Evolutionary conservation across 1,284 basidiomycete species (phyloP).

Genomic region (Mycosarcoma mackinlayi): DNA sequence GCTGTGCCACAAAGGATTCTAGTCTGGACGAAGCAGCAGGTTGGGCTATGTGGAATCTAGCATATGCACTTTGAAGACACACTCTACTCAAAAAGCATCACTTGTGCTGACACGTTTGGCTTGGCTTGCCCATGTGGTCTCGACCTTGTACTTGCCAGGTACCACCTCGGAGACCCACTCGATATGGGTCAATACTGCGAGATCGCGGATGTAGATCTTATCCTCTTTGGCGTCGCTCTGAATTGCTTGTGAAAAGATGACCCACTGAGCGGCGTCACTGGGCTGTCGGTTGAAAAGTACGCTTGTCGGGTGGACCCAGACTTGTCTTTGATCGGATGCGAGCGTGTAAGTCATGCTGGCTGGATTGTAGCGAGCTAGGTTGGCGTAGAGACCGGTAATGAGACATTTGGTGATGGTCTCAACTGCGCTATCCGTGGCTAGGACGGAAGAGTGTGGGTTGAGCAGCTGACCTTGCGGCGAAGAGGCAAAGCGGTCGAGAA

Average conservation of each 20-base stretch:
- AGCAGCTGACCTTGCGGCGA: neutral
- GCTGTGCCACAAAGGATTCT: no score
- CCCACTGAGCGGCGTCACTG: constrained; percentile 80
- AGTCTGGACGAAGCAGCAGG: no score
- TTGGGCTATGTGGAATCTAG: no score
- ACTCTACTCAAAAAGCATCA: no score
- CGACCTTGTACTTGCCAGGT: constrained; percentile 24
- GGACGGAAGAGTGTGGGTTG: constrained; percentile 71
- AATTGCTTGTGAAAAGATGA: constrained; percentile 93
- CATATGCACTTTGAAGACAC: no score
- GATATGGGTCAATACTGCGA: constrained; percentile 69
- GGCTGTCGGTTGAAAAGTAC: constrained; percentile 93
- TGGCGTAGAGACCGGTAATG: constrained; percentile 91
- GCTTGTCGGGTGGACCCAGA: constrained; percentile 92
- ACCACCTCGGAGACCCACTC: constrained; percentile 66
- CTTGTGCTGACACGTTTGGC: no score
- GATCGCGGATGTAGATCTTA: constrained; percentile 76
- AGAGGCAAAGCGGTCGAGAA: constrained; percentile 81
- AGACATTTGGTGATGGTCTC: constrained; percentile 80
- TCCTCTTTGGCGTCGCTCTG: neutral
- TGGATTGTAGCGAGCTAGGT: constrained; percentile 75
- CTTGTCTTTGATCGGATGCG: constrained; percentile 76
- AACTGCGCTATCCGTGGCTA: constrained; percentile 72
- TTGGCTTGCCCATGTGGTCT: constrained; percentile 6
- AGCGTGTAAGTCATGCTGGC: constrained; percentile 77